phyloP scores from a whole-genome alignment of 768 basidiomycete genomes.

The Lentinula raphanica region DNA sequence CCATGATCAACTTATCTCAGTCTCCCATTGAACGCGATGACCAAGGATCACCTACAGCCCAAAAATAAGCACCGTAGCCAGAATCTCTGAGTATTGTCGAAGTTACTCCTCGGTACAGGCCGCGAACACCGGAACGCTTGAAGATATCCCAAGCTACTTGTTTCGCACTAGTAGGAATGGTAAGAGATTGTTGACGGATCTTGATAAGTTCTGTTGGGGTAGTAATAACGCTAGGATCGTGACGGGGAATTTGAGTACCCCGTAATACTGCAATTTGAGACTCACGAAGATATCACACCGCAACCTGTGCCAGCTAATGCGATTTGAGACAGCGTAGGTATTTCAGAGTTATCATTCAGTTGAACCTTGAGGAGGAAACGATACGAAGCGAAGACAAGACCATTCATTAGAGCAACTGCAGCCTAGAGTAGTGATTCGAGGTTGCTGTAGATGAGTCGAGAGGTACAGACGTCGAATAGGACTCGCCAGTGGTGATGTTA shows the following conservation, averaged over 20 bases:
- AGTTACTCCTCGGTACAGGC: conserved; percentile 72
- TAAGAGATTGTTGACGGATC: conserved; percentile 69
- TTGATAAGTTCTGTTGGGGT: conserved; percentile 87
- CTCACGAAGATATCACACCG: conserved; percentile 77
- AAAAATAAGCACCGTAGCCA: conserved; percentile 86
- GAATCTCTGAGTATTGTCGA: conserved; percentile 73
- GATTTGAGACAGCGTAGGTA: conserved; percentile 69
- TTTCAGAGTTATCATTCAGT: conserved; percentile 34
- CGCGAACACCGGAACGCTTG: conserved; percentile 49
- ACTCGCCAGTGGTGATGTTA: conserved; percentile 71
- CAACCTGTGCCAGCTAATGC: conserved; percentile 74
- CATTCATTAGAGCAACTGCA: conserved; percentile 73
- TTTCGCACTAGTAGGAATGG: conserved; percentile 41
- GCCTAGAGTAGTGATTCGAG: conserved; percentile 50
- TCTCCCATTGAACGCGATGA: not conserved
- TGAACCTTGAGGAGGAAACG: conserved; percentile 71
- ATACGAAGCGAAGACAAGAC: conserved; percentile 83
- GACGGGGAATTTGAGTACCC: not conserved
- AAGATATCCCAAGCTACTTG: conserved; percentile 55
- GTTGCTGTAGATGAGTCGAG: no score
- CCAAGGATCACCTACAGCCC: conserved; percentile 47
- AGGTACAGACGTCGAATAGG: not conserved
- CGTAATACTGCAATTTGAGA: conserved; percentile 8
- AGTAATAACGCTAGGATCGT: conserved; percentile 53
- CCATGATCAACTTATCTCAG: not conserved